Base-by-base conservation (phyloP, 2,329 filamentous ascomycete genomes). In the Xylaria digitata region DNA sequence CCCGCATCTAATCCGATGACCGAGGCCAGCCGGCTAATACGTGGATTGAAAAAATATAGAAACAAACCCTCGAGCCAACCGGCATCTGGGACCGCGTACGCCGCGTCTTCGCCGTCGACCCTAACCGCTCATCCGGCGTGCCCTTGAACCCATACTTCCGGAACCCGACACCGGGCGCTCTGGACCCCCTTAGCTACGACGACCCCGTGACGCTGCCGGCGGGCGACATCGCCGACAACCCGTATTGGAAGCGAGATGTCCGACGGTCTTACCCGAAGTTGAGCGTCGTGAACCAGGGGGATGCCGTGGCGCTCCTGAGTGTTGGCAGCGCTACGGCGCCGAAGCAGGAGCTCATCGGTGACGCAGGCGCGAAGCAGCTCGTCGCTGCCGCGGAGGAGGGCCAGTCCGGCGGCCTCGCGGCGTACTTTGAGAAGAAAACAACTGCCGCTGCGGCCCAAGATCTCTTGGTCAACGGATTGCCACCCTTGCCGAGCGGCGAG, bases 111-210 rank as follows among this genome's bases (percentile, higher is more conserved):
- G 89, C 93, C 73, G 83, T 99, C 76, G 95, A 97, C 80, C 87
- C 94, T 42, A 89, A 92, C 77, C 94, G 96, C 72, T 97, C 94
- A 72, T 94, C 91, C 76, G 96, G 96, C 80, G 84, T 99, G 21
- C 96, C 96, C 53, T 84, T 99, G 76, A 98, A 98, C 86, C 90
- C 94, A 46, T 90, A 94, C 84, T 97, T 88, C 87, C 94, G 96
- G 75, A 91, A 92, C 82, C 96, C 96, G 67, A 82, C 94, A 56
- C 96, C 92, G 9, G 93, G 92, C 71, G 85, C 83, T 72, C 83
- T 88, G 75, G 89, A 93, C 75, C 92, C 93, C 42, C 82, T 86
- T 64, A 80, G 80, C 66, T 96, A 95, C 83, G 88, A 92, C 79
- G 93, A 97, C 78, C 92, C 92, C 23, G 91, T 95, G 66, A 96